Percentiles rank a stretch among this genome's conserved stretches.
phyloP scores from a whole-genome alignment of 192 early-diverging fungal species.

The Coemansia sp. region DNA sequence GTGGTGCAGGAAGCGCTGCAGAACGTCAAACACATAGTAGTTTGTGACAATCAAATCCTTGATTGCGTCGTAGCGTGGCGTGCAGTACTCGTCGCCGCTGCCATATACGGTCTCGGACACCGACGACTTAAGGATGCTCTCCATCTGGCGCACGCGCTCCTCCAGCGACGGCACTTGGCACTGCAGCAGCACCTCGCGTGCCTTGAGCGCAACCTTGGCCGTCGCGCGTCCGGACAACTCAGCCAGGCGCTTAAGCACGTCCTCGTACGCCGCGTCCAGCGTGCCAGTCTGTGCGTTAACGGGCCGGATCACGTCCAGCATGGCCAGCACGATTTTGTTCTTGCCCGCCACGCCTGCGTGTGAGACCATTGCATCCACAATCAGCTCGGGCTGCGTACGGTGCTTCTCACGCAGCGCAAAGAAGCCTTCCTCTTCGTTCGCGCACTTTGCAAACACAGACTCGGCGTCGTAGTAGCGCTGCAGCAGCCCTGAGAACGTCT shows the following conservation, averaged over 20 bases:
- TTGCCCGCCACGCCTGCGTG: conserved; percentile 78
- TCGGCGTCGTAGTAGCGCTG: conserved; percentile 86
- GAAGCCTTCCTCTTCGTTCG: conserved; percentile 83
- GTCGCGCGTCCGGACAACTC: conserved; percentile 72
- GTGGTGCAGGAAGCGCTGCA: conserved; percentile 94
- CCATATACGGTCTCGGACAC: conserved; percentile 78
- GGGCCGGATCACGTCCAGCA: conserved; percentile 81
- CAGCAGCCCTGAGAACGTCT: conserved; percentile 71
- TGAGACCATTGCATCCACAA: conserved; percentile 71
- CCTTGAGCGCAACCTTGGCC: conserved; percentile 89
- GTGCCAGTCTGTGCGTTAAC: conserved; percentile 58
- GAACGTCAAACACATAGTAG: conserved; percentile 93
- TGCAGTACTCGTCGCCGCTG: conserved; percentile 65
- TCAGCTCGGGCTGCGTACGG: conserved; percentile 76
- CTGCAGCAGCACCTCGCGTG: conserved; percentile 91
- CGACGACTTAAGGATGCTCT: conserved; percentile 74
- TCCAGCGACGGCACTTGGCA: conserved; percentile 90
- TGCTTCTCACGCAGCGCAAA: conserved; percentile 79
- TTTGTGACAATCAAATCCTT: conserved; percentile 88
- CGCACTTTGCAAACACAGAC: conserved; percentile 69
- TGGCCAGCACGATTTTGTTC: conserved; percentile 70
- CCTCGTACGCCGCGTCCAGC: conserved; percentile 70
- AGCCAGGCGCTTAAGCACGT: conserved; percentile 76
- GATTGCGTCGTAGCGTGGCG: conserved; percentile 73
- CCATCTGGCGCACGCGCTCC: conserved; percentile 83